Conservation (phyloP, 2,329 filamentous ascomycete genomes). For the Alternaria sp. region DNA sequence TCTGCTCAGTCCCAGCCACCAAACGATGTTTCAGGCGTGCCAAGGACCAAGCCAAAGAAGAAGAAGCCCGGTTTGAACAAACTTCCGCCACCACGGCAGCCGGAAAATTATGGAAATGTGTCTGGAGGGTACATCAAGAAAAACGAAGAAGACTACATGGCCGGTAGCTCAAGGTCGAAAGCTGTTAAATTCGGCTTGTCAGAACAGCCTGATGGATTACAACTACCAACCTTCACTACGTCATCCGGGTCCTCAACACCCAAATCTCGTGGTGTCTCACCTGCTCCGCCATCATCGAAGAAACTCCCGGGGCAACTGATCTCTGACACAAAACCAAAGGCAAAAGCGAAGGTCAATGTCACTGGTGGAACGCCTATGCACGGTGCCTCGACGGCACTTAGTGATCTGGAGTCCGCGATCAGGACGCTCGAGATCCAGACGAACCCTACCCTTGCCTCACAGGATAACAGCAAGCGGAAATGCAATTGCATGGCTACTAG, state of each 20-base stretch:
- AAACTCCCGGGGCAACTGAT: constrained; percentile 77
- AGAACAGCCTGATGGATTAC: constrained; percentile 60
- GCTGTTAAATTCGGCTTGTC: constrained; percentile 58
- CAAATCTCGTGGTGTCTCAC: constrained; percentile 51
- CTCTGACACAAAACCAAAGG: constrained; percentile 70
- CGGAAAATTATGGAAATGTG: constrained; percentile 69
- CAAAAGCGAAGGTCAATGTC: constrained; percentile 73
- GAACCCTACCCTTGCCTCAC: constrained; percentile 73
- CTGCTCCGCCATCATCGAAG: constrained; percentile 60
- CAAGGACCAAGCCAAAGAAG: constrained; percentile 48
- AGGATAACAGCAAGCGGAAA: constrained; percentile 66
- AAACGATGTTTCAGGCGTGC: constrained; percentile 41
- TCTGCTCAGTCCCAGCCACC: constrained; percentile 26
- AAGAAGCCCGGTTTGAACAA: constrained; percentile 55
- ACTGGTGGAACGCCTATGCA: constrained; percentile 83
- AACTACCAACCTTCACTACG: constrained; percentile 38
- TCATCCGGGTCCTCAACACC: constrained; percentile 46
- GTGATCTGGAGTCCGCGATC: constrained; percentile 78
- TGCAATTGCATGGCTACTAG: constrained; percentile 90
- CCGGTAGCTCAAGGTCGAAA: constrained; percentile 52
- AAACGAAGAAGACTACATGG: constrained; percentile 76
- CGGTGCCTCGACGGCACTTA: constrained; percentile 76
- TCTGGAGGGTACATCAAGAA: constrained; percentile 80
- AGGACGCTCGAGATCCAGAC: constrained; percentile 89
- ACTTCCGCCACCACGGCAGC: constrained; percentile 54